Percentiles rank a stretch among this genome's conserved stretches.
Evolutionary conservation across 805 yeast genomes (phyloP).

Genomic region (Zygoascus ofunaensis): DNA sequence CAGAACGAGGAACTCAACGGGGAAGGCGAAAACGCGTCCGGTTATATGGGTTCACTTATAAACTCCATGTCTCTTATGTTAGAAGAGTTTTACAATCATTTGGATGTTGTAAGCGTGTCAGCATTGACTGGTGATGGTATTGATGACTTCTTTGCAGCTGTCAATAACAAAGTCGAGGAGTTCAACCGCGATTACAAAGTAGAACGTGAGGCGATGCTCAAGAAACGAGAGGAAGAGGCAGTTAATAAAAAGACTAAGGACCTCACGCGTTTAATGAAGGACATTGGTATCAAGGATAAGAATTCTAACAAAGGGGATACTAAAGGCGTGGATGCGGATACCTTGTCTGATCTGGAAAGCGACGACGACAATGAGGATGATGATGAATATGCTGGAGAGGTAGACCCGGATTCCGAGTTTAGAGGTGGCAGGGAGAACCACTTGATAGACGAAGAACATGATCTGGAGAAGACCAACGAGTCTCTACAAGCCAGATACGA

Average conservation of each 20-base stretch:
- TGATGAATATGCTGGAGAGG: conserved; percentile 28
- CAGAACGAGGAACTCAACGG: conserved; percentile 59
- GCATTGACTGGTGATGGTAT: conserved; percentile 91
- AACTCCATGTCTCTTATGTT: conserved; percentile 93
- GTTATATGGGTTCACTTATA: conserved; percentile 88
- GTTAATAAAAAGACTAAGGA: conserved; percentile 62
- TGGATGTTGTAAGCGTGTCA: conserved; percentile 89
- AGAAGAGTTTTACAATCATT: conserved; percentile 88
- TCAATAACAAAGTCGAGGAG: conserved; percentile 80
- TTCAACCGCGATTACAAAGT: conserved; percentile 72
- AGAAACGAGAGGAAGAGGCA: conserved; percentile 70
- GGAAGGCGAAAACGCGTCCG: conserved; percentile 51
- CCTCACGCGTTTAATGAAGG: conserved; percentile 69
- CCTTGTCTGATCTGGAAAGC: conserved; percentile 42
- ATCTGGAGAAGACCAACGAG: conserved; percentile 11
- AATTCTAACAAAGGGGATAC: conserved; percentile 43
- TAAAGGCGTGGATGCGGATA: conserved; percentile 36
- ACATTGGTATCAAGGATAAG: conserved; percentile 51
- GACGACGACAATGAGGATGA: conserved; percentile 35
- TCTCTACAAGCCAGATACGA: conserved; percentile 62
- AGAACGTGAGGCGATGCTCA: conserved; percentile 74
- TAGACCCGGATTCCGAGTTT: conserved; percentile 24
- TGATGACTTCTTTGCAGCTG: conserved; percentile 78
- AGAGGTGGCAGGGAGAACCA: conserved; percentile 14
- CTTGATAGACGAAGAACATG: conserved; percentile 14